Base-by-base conservation (phyloP, 371 early-diverging fungal species). In the Lichtheimia corymbifera region DNA sequence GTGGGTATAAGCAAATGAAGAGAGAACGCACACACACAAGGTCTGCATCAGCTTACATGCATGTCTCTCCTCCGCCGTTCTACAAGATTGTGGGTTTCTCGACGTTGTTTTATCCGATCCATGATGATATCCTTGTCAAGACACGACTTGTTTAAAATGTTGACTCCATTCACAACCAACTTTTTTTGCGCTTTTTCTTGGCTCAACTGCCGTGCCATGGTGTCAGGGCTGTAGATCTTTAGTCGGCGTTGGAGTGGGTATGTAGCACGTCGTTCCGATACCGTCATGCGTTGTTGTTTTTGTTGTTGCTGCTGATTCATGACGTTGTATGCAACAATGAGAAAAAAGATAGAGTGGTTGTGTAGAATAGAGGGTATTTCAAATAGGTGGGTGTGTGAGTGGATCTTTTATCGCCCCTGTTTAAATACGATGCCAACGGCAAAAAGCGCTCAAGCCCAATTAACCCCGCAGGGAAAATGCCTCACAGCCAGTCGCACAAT, bases 21-120 rank as follows among this genome's bases (percentile, higher is more conserved):
- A 52, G 53, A 24, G 42, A 52, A 61, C 18, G 40, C n/a, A 30
- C 11, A 41, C 6, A 25, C 12, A 15, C 12, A 50, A 25, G 24
- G 3, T 50, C 30, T 28, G 27, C 53, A 5, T 45, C 11, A 15
- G 57, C 53, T 59, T 70, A 76, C 76, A 55, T 70, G 64, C 44
- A 60, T 70, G 55, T 83, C 85, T 57, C 85, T 67, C 43, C 85
- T 72, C 56, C 83, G 73, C 17, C 85, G 68, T 58, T 85, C 85
- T 12, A 84, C 84, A 30, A 74, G 75, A 63, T 84, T 84, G 61
- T 85, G 85, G 25, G 81, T 83, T 57, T 83, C 79, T 61, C 79
- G 73, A 35, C 83, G 71, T 58, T 82, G 74, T 56, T 74, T 76
- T 47, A 85, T 70, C 28, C 83, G 74, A 65, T 83, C 74, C 61